Percentiles rank a stretch among this genome's conserved stretches.
Conservation (phyloP, 805 yeast species). For the Saccharomyces kudriavzevii region DNA sequence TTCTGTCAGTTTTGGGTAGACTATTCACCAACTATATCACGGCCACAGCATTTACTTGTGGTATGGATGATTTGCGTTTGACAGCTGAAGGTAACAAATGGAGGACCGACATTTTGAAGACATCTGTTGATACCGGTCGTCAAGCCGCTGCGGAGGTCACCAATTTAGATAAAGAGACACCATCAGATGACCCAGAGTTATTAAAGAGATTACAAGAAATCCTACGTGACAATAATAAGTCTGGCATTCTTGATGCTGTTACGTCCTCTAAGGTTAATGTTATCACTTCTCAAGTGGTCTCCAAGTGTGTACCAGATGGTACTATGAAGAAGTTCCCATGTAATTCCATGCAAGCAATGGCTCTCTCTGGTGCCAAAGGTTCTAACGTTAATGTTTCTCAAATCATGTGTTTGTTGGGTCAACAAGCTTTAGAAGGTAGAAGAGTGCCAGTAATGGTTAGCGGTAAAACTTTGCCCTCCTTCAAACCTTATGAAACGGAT, state of each 20-base stretch:
- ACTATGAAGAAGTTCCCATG: slow-evolving; percentile 92
- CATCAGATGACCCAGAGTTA: slow-evolving; percentile 63
- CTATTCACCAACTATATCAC: slow-evolving; percentile 89
- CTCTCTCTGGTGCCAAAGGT: slow-evolving; percentile 98
- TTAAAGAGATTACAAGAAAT: slow-evolving; percentile 87
- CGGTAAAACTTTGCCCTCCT: slow-evolving; percentile 94
- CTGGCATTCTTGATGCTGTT: slow-evolving; percentile 91
- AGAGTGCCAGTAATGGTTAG: slow-evolving; percentile 99
- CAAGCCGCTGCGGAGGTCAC: slow-evolving; percentile 93
- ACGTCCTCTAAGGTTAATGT: slow-evolving; percentile 87
- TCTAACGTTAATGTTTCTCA: slow-evolving; percentile 97
- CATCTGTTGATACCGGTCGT: slow-evolving; percentile 76
- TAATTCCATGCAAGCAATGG: slow-evolving; percentile 98
- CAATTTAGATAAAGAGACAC: slow-evolving; percentile 50
- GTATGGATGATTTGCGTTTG: slow-evolving; percentile 96
- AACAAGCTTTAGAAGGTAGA: slow-evolving; percentile 98
- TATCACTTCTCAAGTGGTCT: slow-evolving; percentile 89
- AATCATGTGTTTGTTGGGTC: slow-evolving; percentile 98
- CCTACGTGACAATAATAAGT: slow-evolving; percentile 82
- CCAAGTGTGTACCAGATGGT: slow-evolving; percentile 91
- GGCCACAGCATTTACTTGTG: slow-evolving; percentile 94
- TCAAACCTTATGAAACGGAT: slow-evolving; percentile 92
- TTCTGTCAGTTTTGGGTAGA: slow-evolving; percentile 87
- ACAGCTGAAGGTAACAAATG: slow-evolving; percentile 85
- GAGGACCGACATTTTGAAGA: slow-evolving; percentile 75